Conservation (phyloP, 2,329 filamentous ascomycete species). For the Aspergillus ochraceoroseus region DNA sequence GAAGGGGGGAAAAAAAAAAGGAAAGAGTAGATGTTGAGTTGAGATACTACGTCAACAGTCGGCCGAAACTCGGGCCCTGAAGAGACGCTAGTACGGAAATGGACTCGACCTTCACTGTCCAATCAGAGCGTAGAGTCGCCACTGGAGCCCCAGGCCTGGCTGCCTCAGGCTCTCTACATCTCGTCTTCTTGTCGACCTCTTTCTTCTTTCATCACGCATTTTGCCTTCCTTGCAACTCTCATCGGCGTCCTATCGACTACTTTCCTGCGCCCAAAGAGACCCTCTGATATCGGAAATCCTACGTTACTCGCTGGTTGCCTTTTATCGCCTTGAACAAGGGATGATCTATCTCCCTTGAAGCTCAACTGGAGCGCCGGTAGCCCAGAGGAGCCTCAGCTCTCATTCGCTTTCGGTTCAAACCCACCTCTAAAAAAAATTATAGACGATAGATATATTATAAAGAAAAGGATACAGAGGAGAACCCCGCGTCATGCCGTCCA, state of each 20-base stretch:
- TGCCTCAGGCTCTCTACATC: no score
- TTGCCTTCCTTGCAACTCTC: conserved; percentile 1
- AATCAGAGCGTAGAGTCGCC: no score
- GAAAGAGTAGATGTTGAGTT: conserved; percentile 6
- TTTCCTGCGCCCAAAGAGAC: neutral
- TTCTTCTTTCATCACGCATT: conserved; percentile 1
- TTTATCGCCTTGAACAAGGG: neutral
- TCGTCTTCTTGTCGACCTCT: neutral
- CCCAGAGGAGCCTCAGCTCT: conserved; percentile 15
- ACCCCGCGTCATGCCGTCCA: conserved; percentile 56
- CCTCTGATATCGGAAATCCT: neutral
- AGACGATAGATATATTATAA: conserved; percentile 18
- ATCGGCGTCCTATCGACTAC: neutral
- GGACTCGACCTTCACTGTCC: neutral
- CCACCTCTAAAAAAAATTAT: conserved; percentile 11
- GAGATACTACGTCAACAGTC: conserved; percentile 19
- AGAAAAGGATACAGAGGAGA: conserved; percentile 8
- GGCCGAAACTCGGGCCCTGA: conserved; percentile 4
- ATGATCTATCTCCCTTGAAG: conserved; percentile 11
- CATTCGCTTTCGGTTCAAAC: conserved; percentile 5
- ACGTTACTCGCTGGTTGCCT: neutral
- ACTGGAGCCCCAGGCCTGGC: no score
- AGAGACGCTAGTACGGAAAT: neutral
- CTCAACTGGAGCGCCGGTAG: conserved; percentile 23
- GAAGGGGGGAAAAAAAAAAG: neutral